Percentiles rank a stretch among this genome's conserved stretches.
These are phyloP conservation scores for Fusarium sororula DNA, from an alignment of 2,329 filamentous ascomycete species.

Conservation along the genomic window DNA sequence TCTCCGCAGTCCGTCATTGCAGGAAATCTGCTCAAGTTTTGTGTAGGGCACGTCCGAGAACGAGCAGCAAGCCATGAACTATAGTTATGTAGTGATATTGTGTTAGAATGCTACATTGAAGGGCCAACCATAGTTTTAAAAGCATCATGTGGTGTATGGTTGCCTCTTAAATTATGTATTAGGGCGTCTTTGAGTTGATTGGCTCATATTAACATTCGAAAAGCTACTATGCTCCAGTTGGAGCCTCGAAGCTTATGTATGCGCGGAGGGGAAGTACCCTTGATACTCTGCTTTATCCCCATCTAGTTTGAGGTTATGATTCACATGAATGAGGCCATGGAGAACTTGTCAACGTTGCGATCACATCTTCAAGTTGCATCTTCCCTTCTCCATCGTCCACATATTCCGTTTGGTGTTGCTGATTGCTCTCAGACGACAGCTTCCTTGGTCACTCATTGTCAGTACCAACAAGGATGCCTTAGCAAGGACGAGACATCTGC, in stretches of 20 bases:
- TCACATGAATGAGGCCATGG: not conserved
- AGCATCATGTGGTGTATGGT: not conserved
- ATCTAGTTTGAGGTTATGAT: not conserved
- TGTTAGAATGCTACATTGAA: not conserved
- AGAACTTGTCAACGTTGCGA: not conserved
- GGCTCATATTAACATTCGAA: too few relatives aligned
- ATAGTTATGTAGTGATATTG: fast-evolving
- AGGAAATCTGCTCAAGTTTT: too few relatives aligned
- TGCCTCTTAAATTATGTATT: not conserved
- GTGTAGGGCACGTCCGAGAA: not conserved
- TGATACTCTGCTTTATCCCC: not conserved
- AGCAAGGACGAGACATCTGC: not conserved
- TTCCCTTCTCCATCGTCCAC: not conserved
- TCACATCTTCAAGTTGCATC: not conserved
- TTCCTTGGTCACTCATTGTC: not conserved
- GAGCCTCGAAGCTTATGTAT: not conserved
- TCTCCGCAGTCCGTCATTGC: too few relatives aligned
- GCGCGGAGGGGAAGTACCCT: too few relatives aligned
- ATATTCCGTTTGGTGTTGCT: not conserved
- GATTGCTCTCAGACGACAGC: not conserved
- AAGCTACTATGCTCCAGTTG: not conserved
- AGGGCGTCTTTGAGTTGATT: not conserved
- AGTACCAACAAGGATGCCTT: not conserved
- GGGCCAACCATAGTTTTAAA: not conserved
- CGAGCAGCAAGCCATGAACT: too few relatives aligned